These are phyloP conservation scores for Pontederia paniculata DNA, from an alignment of 176 grass and related monocot species.

Conservation along the genomic window DNA sequence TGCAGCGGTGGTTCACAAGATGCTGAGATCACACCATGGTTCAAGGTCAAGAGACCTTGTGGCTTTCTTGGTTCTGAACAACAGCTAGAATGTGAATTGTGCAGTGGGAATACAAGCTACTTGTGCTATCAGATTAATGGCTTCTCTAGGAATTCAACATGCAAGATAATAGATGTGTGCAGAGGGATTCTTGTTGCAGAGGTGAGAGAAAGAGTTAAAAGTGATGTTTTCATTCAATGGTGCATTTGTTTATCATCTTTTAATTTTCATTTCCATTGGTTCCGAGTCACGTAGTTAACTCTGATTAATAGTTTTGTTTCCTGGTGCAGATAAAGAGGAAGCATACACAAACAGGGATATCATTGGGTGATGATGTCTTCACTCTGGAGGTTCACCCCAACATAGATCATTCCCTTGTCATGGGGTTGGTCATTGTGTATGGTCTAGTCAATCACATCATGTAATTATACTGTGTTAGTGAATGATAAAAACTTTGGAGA, in stretches of 20 bases:
- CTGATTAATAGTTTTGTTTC: not conserved
- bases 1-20: not conserved
- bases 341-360: conserved; percentile 10
- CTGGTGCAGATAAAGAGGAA: conserved; percentile 12
- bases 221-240: not conserved
- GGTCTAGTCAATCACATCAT: conserved; percentile 13
- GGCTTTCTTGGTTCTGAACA: not conserved
- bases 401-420: conserved; percentile 7
- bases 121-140: conserved; percentile 3
- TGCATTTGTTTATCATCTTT: not conserved
- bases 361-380: conserved; percentile 14
- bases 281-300: not conserved
- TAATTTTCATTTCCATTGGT: not conserved
- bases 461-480: not conserved
- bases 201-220: conserved; percentile 1
- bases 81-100: conserved; percentile 1
- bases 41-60: conserved; percentile 11
- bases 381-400: conserved; percentile 8
- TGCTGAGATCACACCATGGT: conserved; percentile 2
- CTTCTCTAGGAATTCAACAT: conserved; percentile 4
- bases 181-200: not conserved
- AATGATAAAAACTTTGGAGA: too few relatives aligned
- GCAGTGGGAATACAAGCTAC: not conserved
- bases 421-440: conserved; percentile 10
- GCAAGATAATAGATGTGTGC: conserved; percentile 5